Base-by-base conservation (phyloP, 208 protist genomes). In the Leishmania martiniquensis region DNA sequence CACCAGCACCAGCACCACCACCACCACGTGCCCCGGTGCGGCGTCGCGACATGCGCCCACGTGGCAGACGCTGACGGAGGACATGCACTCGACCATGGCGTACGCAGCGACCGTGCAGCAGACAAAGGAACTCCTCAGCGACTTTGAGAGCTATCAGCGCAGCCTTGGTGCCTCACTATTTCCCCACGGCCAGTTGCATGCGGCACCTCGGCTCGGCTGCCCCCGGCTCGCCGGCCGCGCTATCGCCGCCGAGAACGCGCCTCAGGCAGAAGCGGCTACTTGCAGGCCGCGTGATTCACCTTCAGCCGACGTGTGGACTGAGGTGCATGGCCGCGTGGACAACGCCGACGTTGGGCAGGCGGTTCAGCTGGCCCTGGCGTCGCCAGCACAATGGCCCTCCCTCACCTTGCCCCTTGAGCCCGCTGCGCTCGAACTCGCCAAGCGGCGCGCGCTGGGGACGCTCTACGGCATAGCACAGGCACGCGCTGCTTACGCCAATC, bases 401-500 rank as follows among this genome's bases (percentile, higher is more conserved):
- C 32, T 29, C 34, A 39, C 13, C 22, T 20, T 13, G 0, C 29
- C 15, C 22, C 29, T 72, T 37, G 51, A 78, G 37, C 17, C 70
- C 4, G 62, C 42, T 2, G 70, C 62, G 0, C 72, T 80, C 34
- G 73, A 77, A 39, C 54, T 70, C 4, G 34, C 70, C 22, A 75
- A 57, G 52, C 74, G 66, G 7, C 74, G 82, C 4, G 72, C 82
- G 10, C 55, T 69, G 52, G 49, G 76, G 44, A 25, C 72, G 45
- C 75, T 86, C 22, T 55, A 59, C 68, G 65, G 67, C 69, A 82
- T 83, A 49, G 82, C 82, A 2, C 73, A 76, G 51, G 82, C 78
- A 1, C 62, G 69, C 32, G 32, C 74, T 0, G 60, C 72, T 0
- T 66, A 52, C 32, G 34, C 20, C 6, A 32, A 62, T n/a, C 78